A percentile compares a stretch with the other conserved stretches of the same genome.
Evolutionary conservation across 2,329 filamentous ascomycete species (phyloP).

Genomic region (Esteya vermicola): DNA sequence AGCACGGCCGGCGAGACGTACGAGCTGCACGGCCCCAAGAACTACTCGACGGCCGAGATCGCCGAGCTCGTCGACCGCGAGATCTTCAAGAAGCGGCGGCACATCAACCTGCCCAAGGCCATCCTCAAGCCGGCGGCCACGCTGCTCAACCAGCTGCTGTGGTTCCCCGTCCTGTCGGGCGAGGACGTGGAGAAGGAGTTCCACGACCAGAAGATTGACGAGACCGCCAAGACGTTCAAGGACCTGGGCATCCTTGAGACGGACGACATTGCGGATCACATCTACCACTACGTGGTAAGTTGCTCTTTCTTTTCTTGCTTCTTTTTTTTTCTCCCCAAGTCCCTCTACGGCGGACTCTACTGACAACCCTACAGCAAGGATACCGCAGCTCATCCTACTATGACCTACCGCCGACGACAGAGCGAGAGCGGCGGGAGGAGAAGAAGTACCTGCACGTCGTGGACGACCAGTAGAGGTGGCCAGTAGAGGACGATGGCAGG

Average conservation of each 20-base stretch:
- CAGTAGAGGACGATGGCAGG: no score
- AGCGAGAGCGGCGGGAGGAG: conserved; percentile 87
- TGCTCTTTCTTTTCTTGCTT: background rate
- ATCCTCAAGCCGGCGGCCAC: conserved; percentile 63
- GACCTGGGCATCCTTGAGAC: conserved; percentile 86
- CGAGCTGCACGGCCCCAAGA: conserved; percentile 85
- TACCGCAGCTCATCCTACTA: conserved; percentile 83
- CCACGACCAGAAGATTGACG: conserved; percentile 84
- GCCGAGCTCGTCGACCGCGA: conserved; percentile 79
- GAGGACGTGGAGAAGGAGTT: conserved; percentile 89
- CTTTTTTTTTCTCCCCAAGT: background rate
- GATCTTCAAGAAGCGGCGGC: conserved; percentile 77
- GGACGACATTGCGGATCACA: conserved; percentile 70
- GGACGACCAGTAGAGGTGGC: conserved; percentile 57
- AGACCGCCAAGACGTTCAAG: conserved; percentile 84
- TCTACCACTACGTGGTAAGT: conserved; percentile 85
- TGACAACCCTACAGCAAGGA: conserved; percentile 51
- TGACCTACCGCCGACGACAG: conserved; percentile 85
- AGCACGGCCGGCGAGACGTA: conserved; percentile 79
- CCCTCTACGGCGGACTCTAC: no score
- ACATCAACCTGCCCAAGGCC: conserved; percentile 79
- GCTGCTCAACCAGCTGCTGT: conserved; percentile 67
- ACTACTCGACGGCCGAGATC: conserved; percentile 83
- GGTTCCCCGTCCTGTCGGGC: conserved; percentile 74
- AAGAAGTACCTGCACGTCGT: conserved; percentile 93